Percentiles rank a stretch among this genome's conserved stretches.
These are phyloP conservation scores for Candolleomyces aberdarensis DNA, from an alignment of 768 basidiomycete genomes.

Conservation along the genomic window DNA sequence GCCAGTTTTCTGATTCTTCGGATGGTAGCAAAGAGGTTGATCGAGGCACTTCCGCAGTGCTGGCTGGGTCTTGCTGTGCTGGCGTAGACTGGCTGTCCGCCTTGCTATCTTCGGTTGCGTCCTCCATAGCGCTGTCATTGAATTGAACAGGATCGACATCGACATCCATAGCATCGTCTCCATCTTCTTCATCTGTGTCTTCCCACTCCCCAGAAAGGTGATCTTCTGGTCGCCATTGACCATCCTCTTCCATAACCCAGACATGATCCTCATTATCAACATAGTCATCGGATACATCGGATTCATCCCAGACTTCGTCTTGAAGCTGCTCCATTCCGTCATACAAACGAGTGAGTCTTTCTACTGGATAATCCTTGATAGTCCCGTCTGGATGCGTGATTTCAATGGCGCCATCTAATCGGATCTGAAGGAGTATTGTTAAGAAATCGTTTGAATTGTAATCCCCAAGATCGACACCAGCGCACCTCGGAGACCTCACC, in stretches of 20 bases:
- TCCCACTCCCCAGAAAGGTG: conserved; percentile 41
- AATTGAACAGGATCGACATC: background rate
- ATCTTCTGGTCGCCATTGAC: conserved; percentile 44
- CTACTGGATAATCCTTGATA: conserved; percentile 51
- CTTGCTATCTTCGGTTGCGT: background rate
- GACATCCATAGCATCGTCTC: background rate
- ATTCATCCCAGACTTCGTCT: conserved; percentile 58
- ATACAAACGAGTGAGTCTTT: conserved; percentile 70
- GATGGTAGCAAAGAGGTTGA: background rate
- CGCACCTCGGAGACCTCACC: conserved; percentile 81
- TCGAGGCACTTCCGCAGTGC: background rate
- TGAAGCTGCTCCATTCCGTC: conserved; percentile 82
- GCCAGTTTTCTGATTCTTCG: conserved; percentile 47
- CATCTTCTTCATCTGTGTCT: conserved; percentile 17
- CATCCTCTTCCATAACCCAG: conserved; percentile 43
- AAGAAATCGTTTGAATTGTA: conserved; percentile 7
- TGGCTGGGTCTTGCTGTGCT: background rate
- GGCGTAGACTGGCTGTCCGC: background rate
- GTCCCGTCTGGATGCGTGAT: conserved; percentile 64
- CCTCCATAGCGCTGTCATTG: background rate
- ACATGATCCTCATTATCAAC: conserved; percentile 42
- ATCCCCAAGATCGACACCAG: background rate
- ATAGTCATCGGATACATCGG: conserved; percentile 37
- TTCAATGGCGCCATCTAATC: conserved; percentile 69
- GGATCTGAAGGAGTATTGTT: conserved; percentile 44